These are phyloP conservation scores for Graphilbum sp. DNA, from an alignment of 2,329 filamentous ascomycete species.

Conservation along the genomic window DNA sequence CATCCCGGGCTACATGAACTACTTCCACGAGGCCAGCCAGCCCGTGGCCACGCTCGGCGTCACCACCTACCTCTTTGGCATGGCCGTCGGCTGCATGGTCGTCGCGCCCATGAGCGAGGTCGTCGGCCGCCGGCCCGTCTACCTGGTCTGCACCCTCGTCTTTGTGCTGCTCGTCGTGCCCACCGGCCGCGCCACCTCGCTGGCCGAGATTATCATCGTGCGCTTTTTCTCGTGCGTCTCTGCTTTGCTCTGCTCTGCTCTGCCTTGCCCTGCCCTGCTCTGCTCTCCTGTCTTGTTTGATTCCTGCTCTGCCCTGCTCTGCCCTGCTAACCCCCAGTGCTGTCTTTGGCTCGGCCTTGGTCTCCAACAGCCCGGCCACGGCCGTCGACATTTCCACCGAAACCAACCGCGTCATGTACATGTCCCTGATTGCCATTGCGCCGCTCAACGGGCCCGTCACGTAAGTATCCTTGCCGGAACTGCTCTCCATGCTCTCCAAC, in stretches of 20 bases:
- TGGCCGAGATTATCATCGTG: slow-evolving; percentile 46
- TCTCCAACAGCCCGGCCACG: slow-evolving; percentile 68
- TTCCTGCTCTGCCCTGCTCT: background rate
- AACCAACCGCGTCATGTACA: slow-evolving; percentile 64
- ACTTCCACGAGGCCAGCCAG: slow-evolving; percentile 37
- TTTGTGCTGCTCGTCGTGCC: slow-evolving; percentile 57
- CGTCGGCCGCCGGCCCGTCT: slow-evolving; percentile 48
- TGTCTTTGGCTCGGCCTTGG: slow-evolving; percentile 47
- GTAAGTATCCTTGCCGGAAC: too few species aligned
- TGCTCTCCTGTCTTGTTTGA: background rate
- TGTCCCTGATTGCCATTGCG: slow-evolving; percentile 70
- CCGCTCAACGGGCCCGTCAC: slow-evolving; percentile 59
- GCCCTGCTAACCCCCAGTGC: slow-evolving; percentile 7
- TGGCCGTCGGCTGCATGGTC: slow-evolving; percentile 53
- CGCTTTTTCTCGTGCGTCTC: slow-evolving; percentile 46
- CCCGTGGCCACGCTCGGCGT: slow-evolving; percentile 52
- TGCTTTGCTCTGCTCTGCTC: background rate
- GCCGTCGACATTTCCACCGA: slow-evolving; percentile 72
- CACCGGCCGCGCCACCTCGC: slow-evolving; percentile 45
- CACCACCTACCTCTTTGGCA: slow-evolving; percentile 57
- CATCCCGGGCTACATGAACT: slow-evolving; percentile 46
- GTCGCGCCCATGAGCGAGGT: slow-evolving; percentile 57
- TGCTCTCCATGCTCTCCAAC: too few species aligned
- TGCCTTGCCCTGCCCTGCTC: background rate
- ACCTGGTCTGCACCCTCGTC: slow-evolving; percentile 41